Percentiles rank a stretch among this genome's conserved stretches.
Conservation (phyloP, 179 eudicot species). For the Silene coronaria region DNA sequence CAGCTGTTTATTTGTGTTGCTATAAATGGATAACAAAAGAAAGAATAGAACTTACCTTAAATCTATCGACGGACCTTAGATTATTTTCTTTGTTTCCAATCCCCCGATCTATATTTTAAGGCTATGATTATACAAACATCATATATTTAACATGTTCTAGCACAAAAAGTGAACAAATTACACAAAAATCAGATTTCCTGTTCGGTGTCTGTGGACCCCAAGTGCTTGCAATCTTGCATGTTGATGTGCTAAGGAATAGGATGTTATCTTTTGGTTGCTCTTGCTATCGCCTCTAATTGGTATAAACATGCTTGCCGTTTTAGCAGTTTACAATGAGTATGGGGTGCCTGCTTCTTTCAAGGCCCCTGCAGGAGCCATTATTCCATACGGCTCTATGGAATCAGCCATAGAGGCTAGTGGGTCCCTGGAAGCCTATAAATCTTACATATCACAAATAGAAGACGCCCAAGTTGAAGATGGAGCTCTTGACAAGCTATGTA, state of each 20-base stretch:
- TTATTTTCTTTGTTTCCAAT: neutral
- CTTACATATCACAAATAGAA: constrained; percentile 60
- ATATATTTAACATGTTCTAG: neutral
- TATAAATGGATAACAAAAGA: neutral
- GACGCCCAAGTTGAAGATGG: constrained; percentile 59
- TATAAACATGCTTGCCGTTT: neutral
- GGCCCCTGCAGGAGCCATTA: constrained; percentile 76
- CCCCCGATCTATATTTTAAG: neutral
- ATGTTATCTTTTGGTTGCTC: neutral
- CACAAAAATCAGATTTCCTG: neutral
- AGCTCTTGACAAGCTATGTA: constrained; percentile 61
- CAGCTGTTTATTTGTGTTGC: neutral
- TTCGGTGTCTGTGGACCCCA: neutral
- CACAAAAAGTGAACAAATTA: neutral
- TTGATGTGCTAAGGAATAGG: neutral
- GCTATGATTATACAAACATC: neutral
- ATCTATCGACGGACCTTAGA: neutral
- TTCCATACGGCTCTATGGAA: constrained; percentile 90
- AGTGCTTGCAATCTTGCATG: neutral
- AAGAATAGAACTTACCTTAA: neutral
- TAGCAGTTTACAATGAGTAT: constrained; percentile 63
- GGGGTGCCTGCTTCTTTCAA: constrained; percentile 92
- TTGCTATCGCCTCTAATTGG: neutral
- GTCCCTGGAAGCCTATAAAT: constrained; percentile 39
- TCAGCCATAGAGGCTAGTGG: constrained; percentile 51